Evolutionary conservation across 306 rosid species (phyloP).

Genomic region (Cicer cuneatum): DNA sequence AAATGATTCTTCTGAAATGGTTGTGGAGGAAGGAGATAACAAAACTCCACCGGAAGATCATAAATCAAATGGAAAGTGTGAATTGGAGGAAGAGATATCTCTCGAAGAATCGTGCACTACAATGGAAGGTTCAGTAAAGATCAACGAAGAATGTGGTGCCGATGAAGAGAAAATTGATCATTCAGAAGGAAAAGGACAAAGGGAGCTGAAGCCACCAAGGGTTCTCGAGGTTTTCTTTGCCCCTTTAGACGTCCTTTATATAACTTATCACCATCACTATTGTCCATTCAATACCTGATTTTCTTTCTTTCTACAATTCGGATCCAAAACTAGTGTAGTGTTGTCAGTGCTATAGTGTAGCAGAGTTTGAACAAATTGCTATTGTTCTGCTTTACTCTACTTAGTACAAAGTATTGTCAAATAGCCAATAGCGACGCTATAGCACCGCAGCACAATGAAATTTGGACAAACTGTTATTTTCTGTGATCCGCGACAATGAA

Average conservation of each 20-base stretch:
- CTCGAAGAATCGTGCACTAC: conserved; percentile 58
- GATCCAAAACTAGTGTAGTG: conserved; percentile 13
- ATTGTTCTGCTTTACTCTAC: no score
- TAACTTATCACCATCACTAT: neutral
- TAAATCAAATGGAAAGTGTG: conserved; percentile 60
- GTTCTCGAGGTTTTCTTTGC: conserved; percentile 80
- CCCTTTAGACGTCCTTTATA: conserved; percentile 12
- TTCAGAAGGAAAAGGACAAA: conserved; percentile 62
- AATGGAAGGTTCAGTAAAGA: conserved; percentile 53
- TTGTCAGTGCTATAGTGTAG: no score
- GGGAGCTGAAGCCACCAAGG: conserved; percentile 72
- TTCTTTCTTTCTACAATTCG: neutral
- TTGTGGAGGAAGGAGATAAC: conserved; percentile 52
- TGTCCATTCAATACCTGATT: conserved; percentile 21
- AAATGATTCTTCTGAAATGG: conserved; percentile 56
- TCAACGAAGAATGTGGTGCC: conserved; percentile 49
- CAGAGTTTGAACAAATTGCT: no score
- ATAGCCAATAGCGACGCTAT: no score
- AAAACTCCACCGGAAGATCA: conserved; percentile 50
- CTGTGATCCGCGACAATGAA: neutral
- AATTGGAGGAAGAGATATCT: conserved; percentile 51
- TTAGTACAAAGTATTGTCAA: no score
- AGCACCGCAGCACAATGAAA: no score
- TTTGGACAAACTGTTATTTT: no score
- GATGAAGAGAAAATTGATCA: conserved; percentile 46